phyloP scores from a whole-genome alignment of 768 basidiomycete genomes.

The Tricholoma bakamatsutake region DNA sequence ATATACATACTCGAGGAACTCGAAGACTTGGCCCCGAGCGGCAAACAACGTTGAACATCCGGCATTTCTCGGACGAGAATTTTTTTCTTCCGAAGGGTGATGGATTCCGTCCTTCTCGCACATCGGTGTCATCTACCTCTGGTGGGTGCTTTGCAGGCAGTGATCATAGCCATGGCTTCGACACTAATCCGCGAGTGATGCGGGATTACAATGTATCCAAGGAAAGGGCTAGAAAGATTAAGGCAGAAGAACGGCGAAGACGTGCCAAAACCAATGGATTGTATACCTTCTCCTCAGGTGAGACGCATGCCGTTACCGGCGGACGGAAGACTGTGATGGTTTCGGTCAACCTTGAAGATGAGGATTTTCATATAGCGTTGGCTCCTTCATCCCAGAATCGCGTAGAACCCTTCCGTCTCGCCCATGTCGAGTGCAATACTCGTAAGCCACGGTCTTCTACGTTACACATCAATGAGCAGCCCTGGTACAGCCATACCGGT shows the following conservation, averaged over 20 bases:
- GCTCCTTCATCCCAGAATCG: conserved; percentile 24
- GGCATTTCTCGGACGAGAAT: conserved; percentile 2
- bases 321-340: conserved; percentile 25
- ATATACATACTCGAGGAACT: conserved; percentile 35
- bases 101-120: background rate
- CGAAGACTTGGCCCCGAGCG: conserved; percentile 25
- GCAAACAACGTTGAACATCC: conserved; percentile 36
- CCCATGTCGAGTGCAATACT: background rate
- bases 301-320: conserved; percentile 33
- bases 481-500: background rate
- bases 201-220: conserved; percentile 9
- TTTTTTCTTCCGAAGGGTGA: background rate
- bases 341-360: conserved; percentile 40
- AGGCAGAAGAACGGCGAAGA: conserved; percentile 22
- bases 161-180: conserved; percentile 15
- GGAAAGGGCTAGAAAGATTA: conserved; percentile 23
- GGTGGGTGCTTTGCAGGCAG: conserved; percentile 40
- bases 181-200: conserved; percentile 2
- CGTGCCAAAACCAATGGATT: conserved; percentile 23
- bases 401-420: conserved; percentile 7
- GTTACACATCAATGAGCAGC: background rate
- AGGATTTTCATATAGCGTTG: conserved; percentile 34
- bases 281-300: conserved; percentile 34
- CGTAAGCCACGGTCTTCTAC: background rate
- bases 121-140: background rate